phyloP scores from a whole-genome alignment of 2,329 filamentous ascomycete species.

The Ascocoryne sarcoides region DNA sequence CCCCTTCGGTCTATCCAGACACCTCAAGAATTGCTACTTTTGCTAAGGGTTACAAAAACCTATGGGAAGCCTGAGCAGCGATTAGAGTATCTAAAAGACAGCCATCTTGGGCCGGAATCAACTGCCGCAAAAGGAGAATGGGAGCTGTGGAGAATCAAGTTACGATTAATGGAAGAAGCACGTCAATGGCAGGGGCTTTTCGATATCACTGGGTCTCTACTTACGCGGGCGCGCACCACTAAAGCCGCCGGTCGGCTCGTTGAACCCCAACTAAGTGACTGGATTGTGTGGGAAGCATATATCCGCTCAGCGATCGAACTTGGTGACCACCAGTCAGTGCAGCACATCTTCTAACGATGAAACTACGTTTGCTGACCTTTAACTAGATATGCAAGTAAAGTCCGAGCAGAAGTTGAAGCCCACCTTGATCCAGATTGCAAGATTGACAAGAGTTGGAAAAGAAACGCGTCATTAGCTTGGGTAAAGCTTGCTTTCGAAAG shows the following conservation, averaged over 20 bases:
- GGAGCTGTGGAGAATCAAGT: conserved; percentile 26
- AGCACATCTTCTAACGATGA: not conserved
- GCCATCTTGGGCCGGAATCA: conserved; percentile 26
- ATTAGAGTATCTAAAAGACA: conserved; percentile 24
- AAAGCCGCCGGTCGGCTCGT: conserved; percentile 20
- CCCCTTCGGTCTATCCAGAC: conserved; percentile 27
- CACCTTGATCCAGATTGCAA: conserved; percentile 24
- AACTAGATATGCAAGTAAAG: conserved; percentile 12
- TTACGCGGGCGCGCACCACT: conserved; percentile 24
- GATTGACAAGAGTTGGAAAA: conserved; percentile 28
- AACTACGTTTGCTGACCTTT: conserved; percentile 1
- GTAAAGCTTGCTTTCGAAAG: conserved; percentile 20
- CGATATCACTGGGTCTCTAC: conserved; percentile 18
- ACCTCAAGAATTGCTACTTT: conserved; percentile 27
- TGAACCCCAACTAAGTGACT: conserved; percentile 26
- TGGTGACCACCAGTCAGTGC: conserved; percentile 18
- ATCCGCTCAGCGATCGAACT: conserved; percentile 22
- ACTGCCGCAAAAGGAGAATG: conserved; percentile 28
- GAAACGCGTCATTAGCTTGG: conserved; percentile 28
- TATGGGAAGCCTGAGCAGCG: conserved; percentile 21
- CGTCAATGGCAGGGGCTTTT: conserved; percentile 25
- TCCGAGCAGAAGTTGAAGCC: conserved; percentile 22
- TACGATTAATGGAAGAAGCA: conserved; percentile 19
- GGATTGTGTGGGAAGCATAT: conserved; percentile 27
- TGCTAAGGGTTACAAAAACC: conserved; percentile 22